Evolutionary conservation across 1,284 basidiomycete species (phyloP).

Genomic region (Pseudozyma hubeiensis): DNA sequence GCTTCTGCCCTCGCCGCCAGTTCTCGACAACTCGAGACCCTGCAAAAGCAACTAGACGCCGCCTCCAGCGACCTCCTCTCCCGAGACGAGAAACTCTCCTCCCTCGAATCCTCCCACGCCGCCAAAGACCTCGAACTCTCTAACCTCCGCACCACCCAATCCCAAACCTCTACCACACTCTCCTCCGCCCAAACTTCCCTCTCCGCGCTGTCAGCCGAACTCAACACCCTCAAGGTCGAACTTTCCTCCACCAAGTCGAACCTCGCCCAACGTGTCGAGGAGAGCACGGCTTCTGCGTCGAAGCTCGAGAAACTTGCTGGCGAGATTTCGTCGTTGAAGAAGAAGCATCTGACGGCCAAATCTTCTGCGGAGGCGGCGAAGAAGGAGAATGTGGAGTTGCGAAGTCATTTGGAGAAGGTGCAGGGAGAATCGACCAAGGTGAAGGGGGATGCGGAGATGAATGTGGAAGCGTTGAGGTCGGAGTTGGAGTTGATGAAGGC

Average conservation of each 20-base stretch:
- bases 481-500: conserved; percentile 28
- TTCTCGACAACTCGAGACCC: too few relatives aligned
- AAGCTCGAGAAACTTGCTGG: conserved; percentile 28
- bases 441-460: conserved; percentile 5
- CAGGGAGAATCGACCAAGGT: conserved; percentile 2
- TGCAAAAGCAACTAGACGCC: too few relatives aligned
- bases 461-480: conserved; percentile 25
- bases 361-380: conserved; percentile 40
- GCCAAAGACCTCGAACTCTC: neutral
- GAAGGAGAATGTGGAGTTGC: conserved; percentile 46
- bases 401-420: conserved; percentile 10
- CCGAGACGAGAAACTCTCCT: too few relatives aligned
- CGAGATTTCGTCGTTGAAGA: conserved; percentile 36
- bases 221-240: conserved; percentile 11
- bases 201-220: conserved; percentile 9
- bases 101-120: too few relatives aligned
- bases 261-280: conserved; percentile 11
- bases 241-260: conserved; percentile 9
- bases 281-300: conserved; percentile 3
- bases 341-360: conserved; percentile 51
- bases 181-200: conserved; percentile 13
- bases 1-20: too few relatives aligned
- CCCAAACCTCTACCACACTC: conserved; percentile 11
- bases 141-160: conserved; percentile 8
- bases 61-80: too few relatives aligned